These are phyloP conservation scores for Aphanomyces cochlioides DNA, from an alignment of 352 stramenopile genomes.

Conservation along the genomic window DNA sequence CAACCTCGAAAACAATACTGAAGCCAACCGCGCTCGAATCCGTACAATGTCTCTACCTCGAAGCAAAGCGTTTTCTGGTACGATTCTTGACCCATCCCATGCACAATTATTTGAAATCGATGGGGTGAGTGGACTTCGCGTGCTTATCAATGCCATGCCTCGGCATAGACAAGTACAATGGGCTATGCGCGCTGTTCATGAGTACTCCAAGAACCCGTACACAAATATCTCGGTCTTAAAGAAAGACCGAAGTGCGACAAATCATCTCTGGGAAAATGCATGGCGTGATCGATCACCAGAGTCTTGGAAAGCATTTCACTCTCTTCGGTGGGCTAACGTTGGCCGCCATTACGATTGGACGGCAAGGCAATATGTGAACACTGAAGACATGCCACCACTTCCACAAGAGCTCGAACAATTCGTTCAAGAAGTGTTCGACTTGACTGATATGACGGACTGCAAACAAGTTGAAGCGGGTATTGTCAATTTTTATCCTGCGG, in stretches of 20 bases:
- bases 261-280: slow-evolving; percentile 18
- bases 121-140: background rate
- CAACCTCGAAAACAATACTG: background rate
- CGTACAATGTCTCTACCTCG: background rate
- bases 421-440: slow-evolving; percentile 21
- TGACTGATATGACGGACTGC: slow-evolving; percentile 7
- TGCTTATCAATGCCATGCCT: slow-evolving; percentile 28
- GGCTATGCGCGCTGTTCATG: slow-evolving; percentile 21
- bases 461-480: slow-evolving; percentile 22
- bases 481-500: slow-evolving; percentile 28
- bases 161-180: slow-evolving; percentile 19
- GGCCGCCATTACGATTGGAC: slow-evolving; percentile 30
- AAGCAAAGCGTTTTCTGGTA: background rate
- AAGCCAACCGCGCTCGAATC: slow-evolving; percentile 2
- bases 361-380: slow-evolving; percentile 15
- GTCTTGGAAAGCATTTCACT: slow-evolving; percentile 23
- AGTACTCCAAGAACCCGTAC: slow-evolving; percentile 24
- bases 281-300: slow-evolving; percentile 3
- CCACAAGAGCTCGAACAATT: slow-evolving; percentile 24
- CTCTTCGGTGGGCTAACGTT: slow-evolving; percentile 26
- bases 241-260: slow-evolving; percentile 10
- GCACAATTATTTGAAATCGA: slow-evolving; percentile 22
- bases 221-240: slow-evolving; percentile 25
- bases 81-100: slow-evolving; percentile 2
- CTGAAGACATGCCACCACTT: slow-evolving; percentile 15